These are phyloP conservation scores for Neurospora sublineolata DNA, from an alignment of 495 filamentous ascomycete genomes.

Conservation along the genomic window DNA sequence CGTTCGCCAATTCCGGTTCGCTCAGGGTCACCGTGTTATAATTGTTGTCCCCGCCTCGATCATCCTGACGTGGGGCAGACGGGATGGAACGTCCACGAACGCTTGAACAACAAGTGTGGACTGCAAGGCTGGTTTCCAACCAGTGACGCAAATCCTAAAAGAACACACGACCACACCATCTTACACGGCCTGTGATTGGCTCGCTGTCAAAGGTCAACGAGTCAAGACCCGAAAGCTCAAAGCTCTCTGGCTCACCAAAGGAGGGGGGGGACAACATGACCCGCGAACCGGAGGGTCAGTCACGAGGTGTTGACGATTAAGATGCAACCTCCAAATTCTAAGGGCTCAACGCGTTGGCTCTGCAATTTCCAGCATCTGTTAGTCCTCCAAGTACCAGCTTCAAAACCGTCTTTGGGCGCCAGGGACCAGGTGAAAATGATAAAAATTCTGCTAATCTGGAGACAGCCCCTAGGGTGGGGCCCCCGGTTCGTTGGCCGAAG, in stretches of 20 bases:
- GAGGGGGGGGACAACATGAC: background rate
- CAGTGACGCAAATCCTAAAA: constrained; percentile 7
- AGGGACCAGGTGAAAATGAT: constrained; percentile 2
- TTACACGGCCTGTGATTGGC: background rate
- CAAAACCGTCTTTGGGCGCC: background rate
- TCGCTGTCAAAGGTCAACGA: background rate
- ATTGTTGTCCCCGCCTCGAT: background rate
- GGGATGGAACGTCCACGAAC: background rate
- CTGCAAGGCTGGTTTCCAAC: constrained; percentile 3
- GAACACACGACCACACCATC: background rate
- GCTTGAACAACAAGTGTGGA: background rate
- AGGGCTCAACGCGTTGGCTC: background rate
- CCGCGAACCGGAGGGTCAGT: background rate
- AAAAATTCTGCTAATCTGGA: constrained; percentile 26
- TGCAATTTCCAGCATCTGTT: background rate
- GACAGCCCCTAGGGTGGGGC: constrained; percentile 19
- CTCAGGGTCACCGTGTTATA: background rate
- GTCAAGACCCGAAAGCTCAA: background rate
- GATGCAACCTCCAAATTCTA: background rate
- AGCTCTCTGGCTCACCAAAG: background rate
- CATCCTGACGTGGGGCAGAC: constrained; percentile 1
- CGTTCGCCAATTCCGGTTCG: background rate
- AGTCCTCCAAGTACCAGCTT: background rate
- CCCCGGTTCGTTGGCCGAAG: constrained; percentile 6
- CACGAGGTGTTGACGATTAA: background rate